Evolutionary conservation across 202 grass and related monocot species (phyloP), one percentile per base, ranked within the genome.

Genomic region (Brachypodium distachyon): DNA sequence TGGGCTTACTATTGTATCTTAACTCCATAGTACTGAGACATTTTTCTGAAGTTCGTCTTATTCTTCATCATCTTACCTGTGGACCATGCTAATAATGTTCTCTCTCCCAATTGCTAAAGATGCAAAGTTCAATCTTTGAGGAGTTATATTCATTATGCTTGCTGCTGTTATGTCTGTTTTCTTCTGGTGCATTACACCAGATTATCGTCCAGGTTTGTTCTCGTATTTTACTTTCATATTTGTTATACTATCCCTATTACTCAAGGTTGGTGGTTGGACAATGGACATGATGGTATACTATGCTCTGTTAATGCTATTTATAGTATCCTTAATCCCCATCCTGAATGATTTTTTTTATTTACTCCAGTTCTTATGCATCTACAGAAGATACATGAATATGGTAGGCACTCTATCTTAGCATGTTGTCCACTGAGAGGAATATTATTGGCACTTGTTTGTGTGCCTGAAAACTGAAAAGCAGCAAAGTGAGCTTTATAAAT

Each of bases 71-170:
- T 76, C 13, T 83, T 70, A 71, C 41, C 16, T 69, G 41, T 68
- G 65, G 65, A 77, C 48, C 50, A 6, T 82, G 60, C 68, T 61
- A 79, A 60, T 55, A 61, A 46, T 61, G 33, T 48, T 88, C 17
- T 74, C 78, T 83, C 25, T 85, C 55, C 75, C 83, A 98, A 91
- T 98, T 88, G 85, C 91, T 36, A 95, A 78, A 74, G 89, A 91
- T 74, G 90, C 95, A 34, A 80, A 90, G 70, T 98, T 98, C 77
- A 79, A 92, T 88, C 72, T 98, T 32, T 95, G 91, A 91, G 95
- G 95, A 82, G 95, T 98, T 85, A 67, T 95, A 81, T 94, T 95
- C 80, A 94, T 98, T 67, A 98, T 98, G 87, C 83, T 98, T 56
- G 87, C 95, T 54, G 95, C 95, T 83, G 87, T 89, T 78, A 94